These are phyloP conservation scores for Trichosporon coremiiforme DNA, from an alignment of 1,284 basidiomycete species.

Conservation along the genomic window DNA sequence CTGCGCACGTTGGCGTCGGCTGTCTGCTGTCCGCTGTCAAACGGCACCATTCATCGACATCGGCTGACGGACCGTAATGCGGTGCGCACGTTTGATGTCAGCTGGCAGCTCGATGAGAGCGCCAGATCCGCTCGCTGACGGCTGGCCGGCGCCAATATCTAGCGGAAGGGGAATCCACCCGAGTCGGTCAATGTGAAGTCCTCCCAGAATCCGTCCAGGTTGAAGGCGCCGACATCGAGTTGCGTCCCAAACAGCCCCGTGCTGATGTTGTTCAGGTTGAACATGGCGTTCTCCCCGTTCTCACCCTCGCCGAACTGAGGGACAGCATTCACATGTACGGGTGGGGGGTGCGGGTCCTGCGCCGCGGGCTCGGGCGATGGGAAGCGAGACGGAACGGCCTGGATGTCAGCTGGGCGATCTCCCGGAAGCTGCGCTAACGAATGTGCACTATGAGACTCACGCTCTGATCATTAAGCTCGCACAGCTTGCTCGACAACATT, in stretches of 20 bases:
- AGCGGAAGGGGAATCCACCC: constrained; percentile 51
- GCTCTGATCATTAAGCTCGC: constrained; percentile 47
- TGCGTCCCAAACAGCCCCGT: constrained; percentile 46
- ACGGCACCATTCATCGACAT: too few species aligned
- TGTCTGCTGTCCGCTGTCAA: too few species aligned
- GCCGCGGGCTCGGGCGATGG: constrained; percentile 43
- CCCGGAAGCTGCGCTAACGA: not conserved
- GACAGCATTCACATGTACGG: constrained; percentile 7
- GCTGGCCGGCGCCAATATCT: not conserved
- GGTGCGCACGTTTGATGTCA: too few species aligned
- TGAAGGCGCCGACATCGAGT: constrained; percentile 42
- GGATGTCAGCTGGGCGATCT: constrained; percentile 1
- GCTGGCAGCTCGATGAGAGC: too few species aligned
- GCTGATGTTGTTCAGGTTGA: constrained; percentile 29
- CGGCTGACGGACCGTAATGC: too few species aligned
- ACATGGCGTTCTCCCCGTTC: constrained; percentile 20
- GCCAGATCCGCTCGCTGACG: too few species aligned
- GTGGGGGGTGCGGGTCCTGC: constrained; percentile 18
- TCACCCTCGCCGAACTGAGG: constrained; percentile 10
- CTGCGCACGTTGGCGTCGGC: too few species aligned
- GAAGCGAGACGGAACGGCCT: constrained; percentile 52
- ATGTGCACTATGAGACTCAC: constrained; percentile 30
- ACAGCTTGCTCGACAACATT: constrained; percentile 47
- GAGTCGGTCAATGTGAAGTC: constrained; percentile 51
- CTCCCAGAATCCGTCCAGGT: constrained; percentile 53